Conservation (phyloP, 768 basidiomycete genomes). For the Tubosaeta sp. region DNA sequence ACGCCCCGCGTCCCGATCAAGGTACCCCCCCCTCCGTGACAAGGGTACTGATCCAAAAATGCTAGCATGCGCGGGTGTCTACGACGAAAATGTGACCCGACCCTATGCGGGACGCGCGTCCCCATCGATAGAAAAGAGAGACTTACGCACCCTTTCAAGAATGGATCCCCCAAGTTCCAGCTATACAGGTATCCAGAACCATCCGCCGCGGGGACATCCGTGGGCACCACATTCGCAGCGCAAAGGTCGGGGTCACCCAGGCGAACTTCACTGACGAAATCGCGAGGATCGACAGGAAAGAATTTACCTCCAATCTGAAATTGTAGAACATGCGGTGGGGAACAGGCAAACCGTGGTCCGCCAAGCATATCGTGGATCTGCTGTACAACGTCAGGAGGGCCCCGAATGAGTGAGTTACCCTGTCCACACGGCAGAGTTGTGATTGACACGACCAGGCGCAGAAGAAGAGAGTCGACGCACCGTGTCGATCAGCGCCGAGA, state of each 20-base stretch:
- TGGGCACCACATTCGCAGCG: constrained; percentile 50
- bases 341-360: constrained; percentile 50
- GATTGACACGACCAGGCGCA: neutral
- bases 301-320: constrained; percentile 66
- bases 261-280: constrained; percentile 50
- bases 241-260: constrained; percentile 42
- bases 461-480: constrained; percentile 30
- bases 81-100: neutral
- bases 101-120: neutral
- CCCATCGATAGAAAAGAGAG: neutral
- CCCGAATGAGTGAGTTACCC: constrained; percentile 77
- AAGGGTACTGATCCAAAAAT: neutral
- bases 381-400: constrained; percentile 60
- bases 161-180: constrained; percentile 77
- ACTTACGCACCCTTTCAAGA: constrained; percentile 60
- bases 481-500: constrained; percentile 71
- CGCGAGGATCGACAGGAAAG: constrained; percentile 75
- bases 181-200: constrained; percentile 58
- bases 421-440: constrained; percentile 20
- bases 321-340: constrained; percentile 54
- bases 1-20: constrained; percentile 4
- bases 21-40: neutral
- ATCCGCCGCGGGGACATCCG: constrained; percentile 56
- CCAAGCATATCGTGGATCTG: constrained; percentile 43
- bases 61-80: neutral